Evolutionary conservation across 305 asterid genomes (phyloP), one percentile per base, ranked within the genome.

Genomic region (Nicotiana rustica): DNA sequence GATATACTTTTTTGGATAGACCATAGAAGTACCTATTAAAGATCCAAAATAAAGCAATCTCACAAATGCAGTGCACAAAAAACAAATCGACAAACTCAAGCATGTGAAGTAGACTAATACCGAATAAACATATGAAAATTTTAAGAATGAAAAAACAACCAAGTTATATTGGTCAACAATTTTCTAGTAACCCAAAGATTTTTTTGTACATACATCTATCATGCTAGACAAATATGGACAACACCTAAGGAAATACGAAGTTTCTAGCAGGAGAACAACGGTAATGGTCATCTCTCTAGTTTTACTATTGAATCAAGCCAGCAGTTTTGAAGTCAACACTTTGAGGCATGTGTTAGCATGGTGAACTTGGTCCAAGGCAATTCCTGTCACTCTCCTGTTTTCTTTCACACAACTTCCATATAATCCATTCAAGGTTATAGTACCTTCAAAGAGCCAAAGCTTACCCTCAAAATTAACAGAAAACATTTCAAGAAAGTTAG

Each of bases 321-420:
- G 25, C 25, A 25, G 25, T 25, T 25, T 25, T 25, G 25, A 25
- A 25, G 25, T 25, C 25, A 25, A 25, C 18, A 17, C 7, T 47
- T 47, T 44, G 78, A 44, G 57, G n/a, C 57, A 55, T 38, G 17
- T 38, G 10, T 69, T 41, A 69, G 35, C 18, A 69, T 69, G 59
- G 59, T 69, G 19, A 71, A 71, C 78, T 12, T 71, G 60, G 78
- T 44, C 61, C 61, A 47, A 52, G 57, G 78, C 19, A 47, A 6
- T 71, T 47, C 61, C 61, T 47, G 61, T 59, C 62, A 73, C 62
- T 47, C 41, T 6, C 9, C 1, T 47, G 7, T 21, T 47, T 73
- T 47, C 79, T 73, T 71, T 73, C 29, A 73, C 41, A 47, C 61
- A 13, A 71, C 78, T 60, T 71, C 13, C 79, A 73, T 21, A 47